Percentiles rank a stretch among this genome's conserved stretches.
phyloP scores from a whole-genome alignment of 2,329 filamentous ascomycete species.

The Fonsecaea pedrosoi region DNA sequence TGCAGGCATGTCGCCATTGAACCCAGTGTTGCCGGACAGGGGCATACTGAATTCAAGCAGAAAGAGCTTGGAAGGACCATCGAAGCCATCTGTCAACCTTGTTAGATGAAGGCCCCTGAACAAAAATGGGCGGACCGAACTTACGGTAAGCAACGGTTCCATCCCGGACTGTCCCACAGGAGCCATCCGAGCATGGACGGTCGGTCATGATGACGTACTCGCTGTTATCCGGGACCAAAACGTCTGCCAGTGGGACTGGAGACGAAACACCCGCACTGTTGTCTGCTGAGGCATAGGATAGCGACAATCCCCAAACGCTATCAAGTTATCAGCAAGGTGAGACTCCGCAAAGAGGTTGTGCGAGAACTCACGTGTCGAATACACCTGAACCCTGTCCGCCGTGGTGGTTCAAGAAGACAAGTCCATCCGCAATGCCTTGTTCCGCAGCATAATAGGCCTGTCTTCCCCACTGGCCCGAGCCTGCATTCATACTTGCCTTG shows the following conservation, averaged over 20 bases:
- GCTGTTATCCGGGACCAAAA: conserved; percentile 55
- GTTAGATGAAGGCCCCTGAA: background rate
- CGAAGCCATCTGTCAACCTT: conserved; percentile 66
- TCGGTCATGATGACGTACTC: conserved; percentile 62
- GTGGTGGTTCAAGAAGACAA: conserved; percentile 66
- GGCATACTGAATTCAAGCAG: conserved; percentile 78
- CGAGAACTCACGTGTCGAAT: conserved; percentile 55
- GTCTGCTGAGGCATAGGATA: conserved; percentile 61
- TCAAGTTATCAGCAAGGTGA: conserved; percentile 34
- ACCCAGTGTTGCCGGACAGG: conserved; percentile 57
- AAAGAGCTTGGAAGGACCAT: conserved; percentile 73
- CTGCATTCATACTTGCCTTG: conserved; percentile 27
- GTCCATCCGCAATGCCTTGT: conserved; percentile 54
- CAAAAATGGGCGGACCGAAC: conserved; percentile 20
- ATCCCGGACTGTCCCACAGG: conserved; percentile 58
- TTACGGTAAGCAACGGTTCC: conserved; percentile 56
- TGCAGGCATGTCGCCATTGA: conserved; percentile 72
- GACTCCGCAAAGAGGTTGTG: background rate
- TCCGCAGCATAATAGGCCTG: conserved; percentile 58
- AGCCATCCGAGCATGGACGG: conserved; percentile 53
- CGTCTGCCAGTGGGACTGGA: conserved; percentile 59
- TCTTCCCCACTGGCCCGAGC: conserved; percentile 49
- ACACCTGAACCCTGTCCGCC: conserved; percentile 63
- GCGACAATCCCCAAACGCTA: conserved; percentile 61
- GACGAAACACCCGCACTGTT: conserved; percentile 55